phyloP scores from a whole-genome alignment of 2,329 filamentous ascomycete species.

The Knoxdaviesia proteae region DNA sequence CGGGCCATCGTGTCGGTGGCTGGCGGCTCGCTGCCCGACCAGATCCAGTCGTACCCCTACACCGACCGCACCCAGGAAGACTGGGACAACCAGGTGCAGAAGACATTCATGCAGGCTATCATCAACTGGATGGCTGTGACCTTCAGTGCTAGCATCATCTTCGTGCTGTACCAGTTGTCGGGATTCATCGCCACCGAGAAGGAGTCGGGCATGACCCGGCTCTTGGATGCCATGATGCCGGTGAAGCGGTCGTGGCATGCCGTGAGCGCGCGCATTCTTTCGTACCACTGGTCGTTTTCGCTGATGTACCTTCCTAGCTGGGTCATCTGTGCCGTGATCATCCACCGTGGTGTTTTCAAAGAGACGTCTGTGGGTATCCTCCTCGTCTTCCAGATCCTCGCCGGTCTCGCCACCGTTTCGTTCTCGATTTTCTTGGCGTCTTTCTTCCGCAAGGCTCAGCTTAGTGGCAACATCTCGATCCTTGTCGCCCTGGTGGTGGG shows the following conservation, averaged over 20 bases:
- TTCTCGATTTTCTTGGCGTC: slow-evolving; percentile 64
- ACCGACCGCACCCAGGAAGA: slow-evolving; percentile 51
- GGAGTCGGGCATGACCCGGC: slow-evolving; percentile 68
- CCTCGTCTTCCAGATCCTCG: slow-evolving; percentile 52
- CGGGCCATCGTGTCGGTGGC: slow-evolving; percentile 39
- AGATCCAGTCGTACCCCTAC: slow-evolving; percentile 51
- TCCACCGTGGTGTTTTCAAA: slow-evolving; percentile 41
- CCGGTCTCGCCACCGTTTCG: slow-evolving; percentile 58
- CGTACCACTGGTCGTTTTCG: slow-evolving; percentile 64
- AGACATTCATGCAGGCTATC: slow-evolving; percentile 25
- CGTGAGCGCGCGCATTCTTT: slow-evolving; percentile 55
- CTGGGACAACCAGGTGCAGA: slow-evolving; percentile 45
- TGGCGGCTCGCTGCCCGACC: slow-evolving; percentile 17
- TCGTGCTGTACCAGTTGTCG: slow-evolving; percentile 69
- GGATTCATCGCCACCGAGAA: slow-evolving; percentile 72
- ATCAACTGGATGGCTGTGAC: slow-evolving; percentile 59
- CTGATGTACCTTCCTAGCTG: slow-evolving; percentile 65
- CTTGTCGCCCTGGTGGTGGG: slow-evolving; percentile 56
- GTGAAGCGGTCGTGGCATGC: slow-evolving; percentile 54
- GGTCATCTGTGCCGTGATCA: slow-evolving; percentile 52
- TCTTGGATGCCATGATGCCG: slow-evolving; percentile 84
- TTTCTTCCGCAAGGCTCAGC: slow-evolving; percentile 71
- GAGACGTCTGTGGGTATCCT: slow-evolving; percentile 44
- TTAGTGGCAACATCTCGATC: slow-evolving; percentile 64
- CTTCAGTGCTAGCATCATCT: slow-evolving; percentile 61